A percentile compares a stretch with the other conserved stretches of the same genome.
phyloP scores from a whole-genome alignment of 208 protist species.

The Trichomonas tenax region DNA sequence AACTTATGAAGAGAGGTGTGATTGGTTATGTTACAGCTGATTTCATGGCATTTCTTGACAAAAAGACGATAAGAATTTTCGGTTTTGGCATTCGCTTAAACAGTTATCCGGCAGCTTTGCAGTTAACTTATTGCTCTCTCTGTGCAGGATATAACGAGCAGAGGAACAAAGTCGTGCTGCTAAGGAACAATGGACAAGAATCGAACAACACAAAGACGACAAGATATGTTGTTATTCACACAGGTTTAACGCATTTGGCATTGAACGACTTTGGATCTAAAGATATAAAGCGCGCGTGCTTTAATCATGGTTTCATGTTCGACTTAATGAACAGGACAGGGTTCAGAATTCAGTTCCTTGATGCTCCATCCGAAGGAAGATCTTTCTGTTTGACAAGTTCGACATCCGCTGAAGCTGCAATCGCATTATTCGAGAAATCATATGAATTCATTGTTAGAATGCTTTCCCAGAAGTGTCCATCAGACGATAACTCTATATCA shows the following conservation, averaged over 20 bases:
- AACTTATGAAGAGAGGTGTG: background rate
- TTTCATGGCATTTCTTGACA: background rate
- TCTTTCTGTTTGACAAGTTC: background rate
- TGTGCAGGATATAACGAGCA: background rate
- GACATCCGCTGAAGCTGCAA: background rate
- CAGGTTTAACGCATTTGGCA: background rate
- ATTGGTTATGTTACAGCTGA: background rate
- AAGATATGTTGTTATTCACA: background rate
- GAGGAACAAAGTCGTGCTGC: background rate
- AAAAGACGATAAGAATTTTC: background rate
- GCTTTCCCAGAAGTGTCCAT: background rate
- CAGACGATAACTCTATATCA: background rate
- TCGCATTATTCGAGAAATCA: background rate
- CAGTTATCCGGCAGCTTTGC: background rate
- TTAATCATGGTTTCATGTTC: background rate
- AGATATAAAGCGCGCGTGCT: background rate
- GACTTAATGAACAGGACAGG: background rate
- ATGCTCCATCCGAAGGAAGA: background rate
- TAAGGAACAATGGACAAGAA: background rate
- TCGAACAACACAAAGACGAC: background rate
- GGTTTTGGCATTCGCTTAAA: background rate
- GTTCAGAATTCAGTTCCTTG: background rate
- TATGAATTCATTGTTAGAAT: background rate
- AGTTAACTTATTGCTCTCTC: background rate
- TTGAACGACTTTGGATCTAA: background rate